These are phyloP conservation scores for Vitis rupestris DNA, from an alignment of 164 flowering plant species.

Conservation along the genomic window DNA sequence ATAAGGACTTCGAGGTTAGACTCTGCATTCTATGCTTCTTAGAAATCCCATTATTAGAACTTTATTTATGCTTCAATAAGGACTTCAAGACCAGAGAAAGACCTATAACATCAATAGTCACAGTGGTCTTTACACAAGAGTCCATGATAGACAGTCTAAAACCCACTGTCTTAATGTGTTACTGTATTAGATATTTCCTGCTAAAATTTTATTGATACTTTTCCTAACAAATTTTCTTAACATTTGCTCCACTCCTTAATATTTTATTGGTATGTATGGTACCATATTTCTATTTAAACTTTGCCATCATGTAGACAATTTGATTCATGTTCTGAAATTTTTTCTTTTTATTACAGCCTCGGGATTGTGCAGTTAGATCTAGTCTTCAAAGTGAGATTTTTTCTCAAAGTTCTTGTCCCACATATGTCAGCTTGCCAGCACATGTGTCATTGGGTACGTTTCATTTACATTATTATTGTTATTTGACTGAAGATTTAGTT, in stretches of 20 bases:
- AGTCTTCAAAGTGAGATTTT: conserved; percentile 13
- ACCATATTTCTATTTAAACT: too few species aligned
- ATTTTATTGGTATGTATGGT: too few species aligned
- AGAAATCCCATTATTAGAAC: conserved; percentile 26
- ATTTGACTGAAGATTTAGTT: background rate
- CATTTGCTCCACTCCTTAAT: too few species aligned
- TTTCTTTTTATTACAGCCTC: conserved; percentile 49
- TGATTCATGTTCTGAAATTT: background rate
- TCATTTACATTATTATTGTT: background rate
- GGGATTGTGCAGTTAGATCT: conserved; percentile 46
- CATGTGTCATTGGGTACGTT: conserved; percentile 33
- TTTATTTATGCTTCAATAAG: conserved; percentile 76
- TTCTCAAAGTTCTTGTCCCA: conserved; percentile 56
- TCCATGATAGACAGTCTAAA: too few species aligned
- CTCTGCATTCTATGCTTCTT: background rate
- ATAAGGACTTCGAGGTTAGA: conserved; percentile 78
- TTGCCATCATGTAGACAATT: too few species aligned
- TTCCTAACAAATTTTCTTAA: too few species aligned
- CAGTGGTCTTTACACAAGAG: too few species aligned
- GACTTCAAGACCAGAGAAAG: conserved; percentile 38
- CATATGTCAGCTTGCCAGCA: conserved; percentile 64
- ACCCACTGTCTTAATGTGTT: too few species aligned
- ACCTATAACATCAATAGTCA: too few species aligned
- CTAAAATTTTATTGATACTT: too few species aligned
- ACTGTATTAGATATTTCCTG: too few species aligned